Conservation (phyloP, 805 yeast genomes). For the Kurtzmaniella fragi region DNA sequence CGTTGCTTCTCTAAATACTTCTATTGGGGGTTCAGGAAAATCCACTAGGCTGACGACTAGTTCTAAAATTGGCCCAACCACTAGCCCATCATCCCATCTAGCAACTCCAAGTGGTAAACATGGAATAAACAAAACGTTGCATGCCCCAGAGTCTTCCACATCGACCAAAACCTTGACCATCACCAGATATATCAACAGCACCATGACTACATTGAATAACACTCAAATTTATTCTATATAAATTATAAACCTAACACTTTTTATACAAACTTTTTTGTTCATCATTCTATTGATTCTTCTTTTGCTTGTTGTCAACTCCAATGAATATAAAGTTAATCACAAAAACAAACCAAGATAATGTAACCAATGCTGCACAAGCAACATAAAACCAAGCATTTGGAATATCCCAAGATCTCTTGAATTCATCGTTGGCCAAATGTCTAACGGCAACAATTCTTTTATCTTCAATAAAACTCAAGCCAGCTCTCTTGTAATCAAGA, state of each 20-base stretch:
- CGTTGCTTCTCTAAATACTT: no score
- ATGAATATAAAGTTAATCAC: constrained; percentile 57
- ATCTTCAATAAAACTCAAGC: constrained; percentile 63
- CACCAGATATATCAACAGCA: no score
- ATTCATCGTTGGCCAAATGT: constrained; percentile 94
- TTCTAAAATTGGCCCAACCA: no score
- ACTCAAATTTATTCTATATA: not conserved
- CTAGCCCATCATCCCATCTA: no score
- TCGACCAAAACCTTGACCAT: no score
- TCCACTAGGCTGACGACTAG: no score
- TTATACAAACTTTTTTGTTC: not conserved
- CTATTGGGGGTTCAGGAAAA: no score
- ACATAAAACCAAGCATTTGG: constrained; percentile 91
- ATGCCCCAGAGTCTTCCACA: no score
- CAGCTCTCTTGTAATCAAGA: constrained; percentile 73
- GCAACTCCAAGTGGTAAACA: no score
- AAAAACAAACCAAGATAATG: constrained; percentile 72
- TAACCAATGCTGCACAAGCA: constrained; percentile 63
- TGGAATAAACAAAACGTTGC: no score
- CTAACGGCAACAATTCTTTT: constrained; percentile 75
- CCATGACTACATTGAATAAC: no score
- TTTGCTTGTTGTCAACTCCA: constrained; percentile 20
- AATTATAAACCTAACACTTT: not conserved
- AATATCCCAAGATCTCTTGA: constrained; percentile 87
- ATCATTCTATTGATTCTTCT: constrained; percentile 19